Conservation (phyloP, 192 early-diverging fungal species). For the Podochytrium sp. region DNA sequence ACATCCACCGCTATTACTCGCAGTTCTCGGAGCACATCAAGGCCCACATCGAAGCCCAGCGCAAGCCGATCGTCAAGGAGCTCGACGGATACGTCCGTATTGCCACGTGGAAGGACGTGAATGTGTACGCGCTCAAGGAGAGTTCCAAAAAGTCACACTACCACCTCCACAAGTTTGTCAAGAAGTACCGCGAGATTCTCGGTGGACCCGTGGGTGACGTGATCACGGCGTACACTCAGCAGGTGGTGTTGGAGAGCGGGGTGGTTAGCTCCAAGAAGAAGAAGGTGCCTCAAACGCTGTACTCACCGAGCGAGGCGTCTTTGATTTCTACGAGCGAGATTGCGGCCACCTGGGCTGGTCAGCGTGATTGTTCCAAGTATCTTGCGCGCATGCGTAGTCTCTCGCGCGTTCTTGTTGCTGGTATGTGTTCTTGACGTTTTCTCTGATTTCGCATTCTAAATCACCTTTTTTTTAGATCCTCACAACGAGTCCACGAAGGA, state of each 20-base stretch:
- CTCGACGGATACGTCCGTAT: slow-evolving; percentile 93
- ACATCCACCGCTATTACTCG: slow-evolving; percentile 79
- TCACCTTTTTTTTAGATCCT: slow-evolving; percentile 16
- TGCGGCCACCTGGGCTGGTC: not conserved
- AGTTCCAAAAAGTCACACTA: slow-evolving; percentile 90
- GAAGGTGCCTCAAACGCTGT: not conserved
- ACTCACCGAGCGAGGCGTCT: not conserved
- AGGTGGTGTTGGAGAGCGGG: slow-evolving; percentile 3
- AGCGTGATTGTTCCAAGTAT: slow-evolving; percentile 5
- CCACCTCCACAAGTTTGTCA: slow-evolving; percentile 89
- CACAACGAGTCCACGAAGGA: slow-evolving; percentile 6
- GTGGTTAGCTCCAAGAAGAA: slow-evolving; percentile 21
- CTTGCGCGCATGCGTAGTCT: not conserved
- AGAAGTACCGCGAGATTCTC: slow-evolving; percentile 80
- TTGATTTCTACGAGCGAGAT: not conserved
- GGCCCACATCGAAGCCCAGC: slow-evolving; percentile 56
- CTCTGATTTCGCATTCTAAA: not conserved
- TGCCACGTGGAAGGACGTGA: slow-evolving; percentile 96
- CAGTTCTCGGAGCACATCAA: slow-evolving; percentile 70
- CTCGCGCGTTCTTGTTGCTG: not conserved
- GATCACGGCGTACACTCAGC: slow-evolving; percentile 49
- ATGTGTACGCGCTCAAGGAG: slow-evolving; percentile 86
- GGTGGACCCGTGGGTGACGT: slow-evolving; percentile 73
- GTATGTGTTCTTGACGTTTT: not conserved
- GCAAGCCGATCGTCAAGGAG: slow-evolving; percentile 83